phyloP scores from a whole-genome alignment of 192 early-diverging fungal species.

The Dissophora ornata region DNA sequence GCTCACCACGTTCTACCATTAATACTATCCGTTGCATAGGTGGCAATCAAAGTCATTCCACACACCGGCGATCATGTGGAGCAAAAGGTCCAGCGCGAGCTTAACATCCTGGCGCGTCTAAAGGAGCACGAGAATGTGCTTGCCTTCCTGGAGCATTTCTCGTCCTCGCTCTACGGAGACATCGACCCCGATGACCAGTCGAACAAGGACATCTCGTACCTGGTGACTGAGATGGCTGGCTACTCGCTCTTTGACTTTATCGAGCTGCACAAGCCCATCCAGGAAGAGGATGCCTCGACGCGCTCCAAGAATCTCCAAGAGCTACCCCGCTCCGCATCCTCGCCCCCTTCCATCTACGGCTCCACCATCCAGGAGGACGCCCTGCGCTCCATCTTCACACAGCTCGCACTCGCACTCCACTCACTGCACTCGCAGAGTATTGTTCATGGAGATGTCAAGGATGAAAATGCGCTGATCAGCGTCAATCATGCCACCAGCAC shows the following conservation, averaged over 20 bases:
- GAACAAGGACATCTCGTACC: conserved; percentile 37
- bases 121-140: conserved; percentile 36
- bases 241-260: conserved; percentile 43
- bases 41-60: conserved; percentile 40
- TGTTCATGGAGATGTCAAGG: conserved; percentile 40
- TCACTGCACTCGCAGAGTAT: conserved; percentile 19
- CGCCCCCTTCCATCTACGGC: conserved; percentile 12
- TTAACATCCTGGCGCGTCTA: conserved; percentile 19
- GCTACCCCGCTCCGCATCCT: conserved; percentile 3
- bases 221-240: conserved; percentile 32
- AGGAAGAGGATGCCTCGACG: conserved; percentile 34
- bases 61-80: conserved; percentile 33
- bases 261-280: conserved; percentile 23
- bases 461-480: conserved; percentile 37
- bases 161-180: conserved; percentile 39
- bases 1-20: no score
- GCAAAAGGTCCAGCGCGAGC: conserved; percentile 30
- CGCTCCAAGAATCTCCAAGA: conserved; percentile 33
- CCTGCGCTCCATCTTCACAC: conserved; percentile 36
- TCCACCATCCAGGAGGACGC: conserved; percentile 27
- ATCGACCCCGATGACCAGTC: conserved; percentile 37
- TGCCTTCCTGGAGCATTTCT: conserved; percentile 25
- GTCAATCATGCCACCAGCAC: conserved; percentile 14
- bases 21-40: conserved; percentile 19
- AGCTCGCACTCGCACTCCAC: conserved; percentile 27